Evolutionary conservation across 148 eudicot genomes (phyloP), one percentile per base, ranked within the genome.

Genomic region (Amaranthus cruentus): DNA sequence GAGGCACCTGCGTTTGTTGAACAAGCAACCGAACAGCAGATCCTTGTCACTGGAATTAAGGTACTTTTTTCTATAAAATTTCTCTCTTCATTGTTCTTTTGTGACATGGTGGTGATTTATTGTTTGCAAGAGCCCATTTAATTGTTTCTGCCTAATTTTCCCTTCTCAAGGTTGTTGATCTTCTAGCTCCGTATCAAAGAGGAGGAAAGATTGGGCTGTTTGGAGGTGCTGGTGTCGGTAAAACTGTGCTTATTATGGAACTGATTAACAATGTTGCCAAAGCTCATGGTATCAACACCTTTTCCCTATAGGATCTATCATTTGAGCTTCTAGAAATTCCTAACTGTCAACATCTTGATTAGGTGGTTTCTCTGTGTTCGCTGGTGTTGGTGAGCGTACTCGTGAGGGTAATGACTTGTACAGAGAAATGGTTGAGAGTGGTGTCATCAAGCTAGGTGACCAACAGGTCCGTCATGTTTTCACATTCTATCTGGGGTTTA

Each of bases 31-130:
- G 99, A 95, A 79, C 99, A 95, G 63, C 79, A 95, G 80, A 91
- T 91, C 75, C 99, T 95, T 84, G 99, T 92, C 43, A 95, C 99
- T 76, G 99, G 97, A 75, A 95, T 95, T 76, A 95, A 95, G 97
- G 97, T 90, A 77, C 48, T 15, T 52, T 63, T 4, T 69, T 10
- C 47, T 49, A 48, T 59, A n/a, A 15, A 50, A 57, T 28, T 69
- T 69, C 50, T 55, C 44, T 69, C 57, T 28, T 28, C 38, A n/a
- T 4, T 57, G 44, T 6, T 7, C n/a, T 47, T 6, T 10, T 47
- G 55, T 15, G 46, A 42, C n/a, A 4, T 55, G 4, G 38, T 14
- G 38, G 2, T 42, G 49, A 6, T 66, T 55, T 28, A 28, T 9
- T 72, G 59, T 54, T 14, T 47, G 38, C 49, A 47, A 65, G 55